These are phyloP conservation scores for Calocybe indica DNA, from an alignment of 768 basidiomycete species.

Conservation along the genomic window DNA sequence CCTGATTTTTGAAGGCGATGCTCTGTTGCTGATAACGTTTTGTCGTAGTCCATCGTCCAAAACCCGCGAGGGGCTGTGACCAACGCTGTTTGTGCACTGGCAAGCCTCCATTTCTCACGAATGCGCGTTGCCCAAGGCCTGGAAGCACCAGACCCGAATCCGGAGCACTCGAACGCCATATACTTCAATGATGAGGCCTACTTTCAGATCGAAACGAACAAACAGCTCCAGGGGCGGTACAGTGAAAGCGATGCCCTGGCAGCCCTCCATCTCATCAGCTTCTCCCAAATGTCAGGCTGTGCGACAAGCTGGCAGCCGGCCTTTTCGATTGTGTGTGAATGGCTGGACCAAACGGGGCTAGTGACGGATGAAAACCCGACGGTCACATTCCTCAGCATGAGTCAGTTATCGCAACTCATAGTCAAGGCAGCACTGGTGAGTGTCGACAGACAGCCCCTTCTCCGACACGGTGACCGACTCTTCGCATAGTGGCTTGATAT, in stretches of 20 bases:
- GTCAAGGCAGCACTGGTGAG: conserved; percentile 73
- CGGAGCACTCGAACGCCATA: conserved; percentile 52
- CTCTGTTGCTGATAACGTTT: conserved; percentile 7
- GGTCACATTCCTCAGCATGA: conserved; percentile 49
- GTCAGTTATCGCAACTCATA: conserved; percentile 45
- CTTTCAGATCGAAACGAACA: conserved; percentile 51
- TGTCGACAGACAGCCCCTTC: conserved; percentile 9
- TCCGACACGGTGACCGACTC: conserved; percentile 10
- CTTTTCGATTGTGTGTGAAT: conserved; percentile 68
- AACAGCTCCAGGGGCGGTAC: conserved; percentile 47
- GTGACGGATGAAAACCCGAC: conserved; percentile 60
- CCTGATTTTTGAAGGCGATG: neutral
- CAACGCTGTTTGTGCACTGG: conserved; percentile 70
- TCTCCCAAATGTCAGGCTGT: conserved; percentile 66
- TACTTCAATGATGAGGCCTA: conserved; percentile 68
- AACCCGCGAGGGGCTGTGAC: conserved; percentile 69
- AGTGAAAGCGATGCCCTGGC: conserved; percentile 71
- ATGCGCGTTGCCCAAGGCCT: conserved; percentile 58
- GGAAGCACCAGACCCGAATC: conserved; percentile 44
- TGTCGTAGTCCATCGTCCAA: conserved; percentile 44
- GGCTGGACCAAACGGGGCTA: conserved; percentile 66
- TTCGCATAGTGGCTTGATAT: conserved; percentile 68
- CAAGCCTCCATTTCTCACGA: conserved; percentile 61
- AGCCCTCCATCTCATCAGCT: conserved; percentile 71
- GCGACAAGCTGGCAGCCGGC: conserved; percentile 64